Evolutionary conservation across 441 rosid genomes (phyloP).

Genomic region (Erodium texanum): DNA sequence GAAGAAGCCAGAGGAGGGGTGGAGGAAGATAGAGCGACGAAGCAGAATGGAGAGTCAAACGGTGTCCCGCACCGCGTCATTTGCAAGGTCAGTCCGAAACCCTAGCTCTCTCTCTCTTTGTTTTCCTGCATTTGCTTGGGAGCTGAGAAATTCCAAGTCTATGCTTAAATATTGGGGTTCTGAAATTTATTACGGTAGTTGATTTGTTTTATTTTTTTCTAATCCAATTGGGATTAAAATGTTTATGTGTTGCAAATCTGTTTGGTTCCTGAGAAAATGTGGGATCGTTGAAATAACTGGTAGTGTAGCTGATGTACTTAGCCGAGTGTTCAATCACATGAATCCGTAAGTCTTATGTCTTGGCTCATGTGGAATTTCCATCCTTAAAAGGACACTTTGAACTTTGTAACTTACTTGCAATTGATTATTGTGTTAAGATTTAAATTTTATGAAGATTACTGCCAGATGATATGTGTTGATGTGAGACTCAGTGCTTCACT

Average conservation of each 20-base stretch:
- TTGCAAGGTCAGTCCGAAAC: conserved; percentile 38
- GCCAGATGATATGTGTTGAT: background rate
- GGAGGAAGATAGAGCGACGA: conserved; percentile 9
- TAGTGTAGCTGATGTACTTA: background rate
- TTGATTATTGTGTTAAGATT: background rate
- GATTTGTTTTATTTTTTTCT: too few relatives aligned
- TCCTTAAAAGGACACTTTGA: background rate
- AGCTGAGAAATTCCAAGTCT: background rate
- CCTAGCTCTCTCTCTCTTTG: conserved; percentile 12
- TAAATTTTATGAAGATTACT: background rate
- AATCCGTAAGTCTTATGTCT: background rate
- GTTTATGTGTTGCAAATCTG: background rate
- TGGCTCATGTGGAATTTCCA: background rate
- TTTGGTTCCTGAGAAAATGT: background rate
- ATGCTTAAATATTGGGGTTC: background rate
- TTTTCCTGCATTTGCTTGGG: background rate
- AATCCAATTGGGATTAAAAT: background rate
- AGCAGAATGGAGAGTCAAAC: conserved; percentile 19
- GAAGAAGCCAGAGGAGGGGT: conserved; percentile 16
- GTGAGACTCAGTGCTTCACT: background rate
- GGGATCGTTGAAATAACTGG: background rate
- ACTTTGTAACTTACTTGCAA: background rate
- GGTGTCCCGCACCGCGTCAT: conserved; percentile 35
- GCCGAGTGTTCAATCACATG: background rate
- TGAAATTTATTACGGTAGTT: too few relatives aligned